Percentiles rank a stretch among this genome's conserved stretches.
Evolutionary conservation across 2,329 filamentous ascomycete genomes (phyloP).

Genomic region (Phoma sp.): DNA sequence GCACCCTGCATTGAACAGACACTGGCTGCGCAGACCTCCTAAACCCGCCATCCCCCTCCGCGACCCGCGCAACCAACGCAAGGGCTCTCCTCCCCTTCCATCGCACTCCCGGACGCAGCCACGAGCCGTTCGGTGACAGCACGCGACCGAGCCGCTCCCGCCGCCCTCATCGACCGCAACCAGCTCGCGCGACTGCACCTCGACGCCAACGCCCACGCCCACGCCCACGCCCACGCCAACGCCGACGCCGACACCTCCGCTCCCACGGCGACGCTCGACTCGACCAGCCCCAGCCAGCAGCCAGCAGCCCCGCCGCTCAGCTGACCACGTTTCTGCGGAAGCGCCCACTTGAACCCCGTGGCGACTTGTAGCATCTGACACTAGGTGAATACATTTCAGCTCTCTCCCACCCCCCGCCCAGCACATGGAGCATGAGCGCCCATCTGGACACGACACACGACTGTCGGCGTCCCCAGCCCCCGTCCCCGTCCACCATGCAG

Average conservation of each 20-base stretch:
- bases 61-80: conserved; percentile 37
- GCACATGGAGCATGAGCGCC: conserved; percentile 32
- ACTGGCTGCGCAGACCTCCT: conserved; percentile 20
- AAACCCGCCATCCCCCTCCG: conserved; percentile 37
- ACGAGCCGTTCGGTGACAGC: conserved; percentile 30
- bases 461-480: conserved; percentile 25
- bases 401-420: conserved; percentile 28
- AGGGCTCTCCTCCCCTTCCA: conserved; percentile 34
- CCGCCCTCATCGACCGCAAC: conserved; percentile 1
- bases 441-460: conserved; percentile 27
- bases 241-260: conserved; percentile 41
- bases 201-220: conserved; percentile 35
- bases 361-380: conserved; percentile 48
- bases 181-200: conserved; percentile 26
- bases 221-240: conserved; percentile 34
- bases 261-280: conserved; percentile 39
- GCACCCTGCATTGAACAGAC: conserved; percentile 18
- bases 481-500: conserved; percentile 27
- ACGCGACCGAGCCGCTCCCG: conserved; percentile 28
- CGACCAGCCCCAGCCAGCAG: conserved; percentile 15
- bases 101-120: conserved; percentile 34
- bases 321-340: conserved; percentile 49
- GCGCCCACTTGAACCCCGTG: conserved; percentile 48
- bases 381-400: conserved; percentile 46
- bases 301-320: neutral